Conservation (phyloP, 2,329 filamentous ascomycete genomes). For the Diaporthe eres region DNA sequence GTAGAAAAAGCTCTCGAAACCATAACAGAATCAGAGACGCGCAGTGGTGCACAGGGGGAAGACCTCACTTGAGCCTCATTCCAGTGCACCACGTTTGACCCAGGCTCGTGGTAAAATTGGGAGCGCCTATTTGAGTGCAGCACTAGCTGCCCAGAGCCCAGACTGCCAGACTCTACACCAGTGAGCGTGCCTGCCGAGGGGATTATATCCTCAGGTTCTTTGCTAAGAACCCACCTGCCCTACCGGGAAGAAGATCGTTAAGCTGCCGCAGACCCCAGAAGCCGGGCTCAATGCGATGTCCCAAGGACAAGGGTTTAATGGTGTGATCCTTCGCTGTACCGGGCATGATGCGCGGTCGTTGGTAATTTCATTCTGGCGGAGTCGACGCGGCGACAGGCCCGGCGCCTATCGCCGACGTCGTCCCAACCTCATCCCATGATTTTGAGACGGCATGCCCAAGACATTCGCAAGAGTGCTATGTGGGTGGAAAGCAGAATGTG, state of each 20-base stretch:
- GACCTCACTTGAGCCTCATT: constrained; percentile 30
- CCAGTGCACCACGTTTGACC: constrained; percentile 15
- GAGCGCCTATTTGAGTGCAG: neutral
- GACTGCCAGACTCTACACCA: neutral
- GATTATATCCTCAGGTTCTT: neutral
- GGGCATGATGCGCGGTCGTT: constrained; percentile 21
- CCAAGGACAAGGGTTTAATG: constrained; percentile 9
- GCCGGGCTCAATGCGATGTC: constrained; percentile 26
- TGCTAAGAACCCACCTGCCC: constrained; percentile 26
- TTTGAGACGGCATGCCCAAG: constrained; percentile 7
- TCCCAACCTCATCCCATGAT: constrained; percentile 14
- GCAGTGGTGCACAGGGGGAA: neutral
- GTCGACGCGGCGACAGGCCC: constrained; percentile 12
- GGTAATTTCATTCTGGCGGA: constrained; percentile 25
- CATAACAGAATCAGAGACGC: neutral
- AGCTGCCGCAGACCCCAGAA: constrained; percentile 33
- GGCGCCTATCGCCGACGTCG: neutral
- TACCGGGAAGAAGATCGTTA: constrained; percentile 28
- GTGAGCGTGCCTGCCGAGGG: neutral
- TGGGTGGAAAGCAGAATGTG: neutral
- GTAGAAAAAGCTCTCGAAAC: neutral
- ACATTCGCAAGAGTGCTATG: neutral
- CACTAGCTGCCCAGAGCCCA: neutral
- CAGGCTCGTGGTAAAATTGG: constrained; percentile 7
- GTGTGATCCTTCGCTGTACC: constrained; percentile 4